These are phyloP conservation scores for Aureobasidium subglaciale DNA, from an alignment of 2,329 filamentous ascomycete species.

Conservation along the genomic window DNA sequence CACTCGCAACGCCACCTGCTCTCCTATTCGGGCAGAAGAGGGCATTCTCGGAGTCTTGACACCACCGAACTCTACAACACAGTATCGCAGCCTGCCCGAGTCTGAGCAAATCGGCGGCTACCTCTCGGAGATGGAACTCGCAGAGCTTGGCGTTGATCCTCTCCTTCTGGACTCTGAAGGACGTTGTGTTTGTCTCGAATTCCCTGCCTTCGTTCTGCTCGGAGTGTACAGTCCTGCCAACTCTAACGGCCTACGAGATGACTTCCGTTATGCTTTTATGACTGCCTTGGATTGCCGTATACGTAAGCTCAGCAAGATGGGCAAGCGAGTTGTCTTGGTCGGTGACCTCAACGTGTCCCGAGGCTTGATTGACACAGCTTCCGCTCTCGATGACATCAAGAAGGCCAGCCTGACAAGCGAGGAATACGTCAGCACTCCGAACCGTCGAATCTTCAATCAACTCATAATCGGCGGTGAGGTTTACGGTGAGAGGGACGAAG, in stretches of 20 bases:
- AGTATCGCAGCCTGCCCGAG: constrained; percentile 67
- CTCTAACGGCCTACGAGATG: constrained; percentile 73
- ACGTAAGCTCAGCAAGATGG: constrained; percentile 70
- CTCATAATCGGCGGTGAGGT: constrained; percentile 69
- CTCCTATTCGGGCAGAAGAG: constrained; percentile 85
- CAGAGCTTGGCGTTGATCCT: constrained; percentile 57
- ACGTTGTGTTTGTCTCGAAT: constrained; percentile 83
- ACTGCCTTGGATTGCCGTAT: constrained; percentile 74
- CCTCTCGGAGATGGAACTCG: constrained; percentile 61
- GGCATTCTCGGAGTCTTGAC: constrained; percentile 79
- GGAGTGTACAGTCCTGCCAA: constrained; percentile 90
- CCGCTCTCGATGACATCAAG: constrained; percentile 61
- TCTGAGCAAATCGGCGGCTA: constrained; percentile 84
- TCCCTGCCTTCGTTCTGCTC: constrained; percentile 87
- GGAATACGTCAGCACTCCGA: constrained; percentile 65
- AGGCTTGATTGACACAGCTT: constrained; percentile 67
- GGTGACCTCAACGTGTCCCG: constrained; percentile 81
- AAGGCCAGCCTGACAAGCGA: constrained; percentile 62
- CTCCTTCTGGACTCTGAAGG: constrained; percentile 79
- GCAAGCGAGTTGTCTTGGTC: constrained; percentile 77
- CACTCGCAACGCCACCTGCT: constrained; percentile 77
- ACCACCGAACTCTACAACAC: constrained; percentile 61
- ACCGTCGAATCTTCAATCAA: constrained; percentile 76
- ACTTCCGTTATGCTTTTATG: constrained; percentile 75
- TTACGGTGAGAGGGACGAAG: constrained; percentile 58